Percentiles rank a stretch among this genome's conserved stretches.
phyloP scores from a whole-genome alignment of 2,329 filamentous ascomycete species.

The Hymenoscyphus linearis region DNA sequence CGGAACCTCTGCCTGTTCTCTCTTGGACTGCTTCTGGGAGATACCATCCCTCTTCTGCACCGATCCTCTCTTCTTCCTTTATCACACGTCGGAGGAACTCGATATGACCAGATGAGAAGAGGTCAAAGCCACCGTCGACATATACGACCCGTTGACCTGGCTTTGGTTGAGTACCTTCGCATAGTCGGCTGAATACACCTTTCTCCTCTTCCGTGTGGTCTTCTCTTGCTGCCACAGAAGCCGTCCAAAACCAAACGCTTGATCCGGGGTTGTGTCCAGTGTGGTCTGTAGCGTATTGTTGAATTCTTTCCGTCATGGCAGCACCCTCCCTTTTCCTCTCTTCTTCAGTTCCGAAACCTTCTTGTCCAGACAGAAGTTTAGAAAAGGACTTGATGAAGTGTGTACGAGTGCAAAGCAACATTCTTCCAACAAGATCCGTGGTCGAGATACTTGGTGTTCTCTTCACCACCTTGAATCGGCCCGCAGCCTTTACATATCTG shows the following conservation, averaged over 20 bases:
- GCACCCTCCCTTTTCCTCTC: constrained; percentile 60
- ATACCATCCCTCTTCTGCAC: constrained; percentile 68
- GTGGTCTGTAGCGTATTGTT: constrained; percentile 82
- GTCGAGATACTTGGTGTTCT: constrained; percentile 94
- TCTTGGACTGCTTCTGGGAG: constrained; percentile 56
- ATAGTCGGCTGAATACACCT: constrained; percentile 61
- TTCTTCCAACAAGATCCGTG: constrained; percentile 94
- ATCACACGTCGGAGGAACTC: constrained; percentile 82
- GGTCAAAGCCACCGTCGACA: constrained; percentile 92
- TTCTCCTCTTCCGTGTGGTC: constrained; percentile 47
- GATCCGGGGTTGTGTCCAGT: constrained; percentile 72
- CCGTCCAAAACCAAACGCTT: constrained; percentile 80
- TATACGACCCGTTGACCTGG: constrained; percentile 85
- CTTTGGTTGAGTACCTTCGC: constrained; percentile 64
- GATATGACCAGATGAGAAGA: constrained; percentile 96
- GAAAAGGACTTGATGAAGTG: constrained; percentile 86
- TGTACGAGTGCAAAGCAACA: constrained; percentile 90
- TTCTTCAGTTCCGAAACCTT: constrained; percentile 63
- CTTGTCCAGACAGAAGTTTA: constrained; percentile 60
- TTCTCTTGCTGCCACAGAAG: constrained; percentile 36
- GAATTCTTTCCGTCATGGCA: constrained; percentile 72
- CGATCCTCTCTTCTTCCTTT: constrained; percentile 65
- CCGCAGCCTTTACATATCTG: constrained; percentile 90
- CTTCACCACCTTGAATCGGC: constrained; percentile 94
- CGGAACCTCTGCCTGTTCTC: constrained; percentile 57